Conservation (phyloP, 176 grass and related monocot genomes). For the Tillandsia fasciculata region DNA sequence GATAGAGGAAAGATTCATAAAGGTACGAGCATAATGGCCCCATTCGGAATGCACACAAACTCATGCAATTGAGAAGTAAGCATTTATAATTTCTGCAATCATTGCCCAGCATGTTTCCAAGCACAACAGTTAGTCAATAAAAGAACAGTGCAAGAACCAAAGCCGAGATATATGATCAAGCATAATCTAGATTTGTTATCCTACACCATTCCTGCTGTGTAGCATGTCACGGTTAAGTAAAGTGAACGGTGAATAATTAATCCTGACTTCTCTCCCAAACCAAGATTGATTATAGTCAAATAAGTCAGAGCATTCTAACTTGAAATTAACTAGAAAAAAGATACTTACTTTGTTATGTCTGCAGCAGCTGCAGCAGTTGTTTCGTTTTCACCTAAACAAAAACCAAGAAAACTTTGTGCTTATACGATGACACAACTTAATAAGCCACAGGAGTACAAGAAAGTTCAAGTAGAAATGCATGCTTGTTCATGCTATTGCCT, state of each 20-base stretch:
- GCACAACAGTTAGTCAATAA: background rate
- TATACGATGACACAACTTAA: slow-evolving; percentile 23
- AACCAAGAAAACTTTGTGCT: slow-evolving; percentile 21
- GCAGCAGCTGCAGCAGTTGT: slow-evolving; percentile 48
- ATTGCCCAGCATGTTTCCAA: background rate
- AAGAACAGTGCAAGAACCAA: background rate
- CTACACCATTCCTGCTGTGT: too few relatives aligned
- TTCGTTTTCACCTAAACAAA: slow-evolving; percentile 44
- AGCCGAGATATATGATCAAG: background rate
- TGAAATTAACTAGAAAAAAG: background rate
- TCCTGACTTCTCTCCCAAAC: background rate
- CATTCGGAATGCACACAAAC: background rate
- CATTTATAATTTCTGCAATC: background rate
- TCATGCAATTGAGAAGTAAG: background rate
- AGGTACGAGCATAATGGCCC: background rate
- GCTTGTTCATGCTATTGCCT: background rate
- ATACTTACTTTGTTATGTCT: slow-evolving; percentile 83
- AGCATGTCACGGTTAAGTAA: too few relatives aligned
- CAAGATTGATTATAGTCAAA: background rate
- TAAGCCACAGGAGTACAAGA: slow-evolving; percentile 3
- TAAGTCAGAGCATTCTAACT: background rate
- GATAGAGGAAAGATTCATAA: background rate
- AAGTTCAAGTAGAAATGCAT: slow-evolving; percentile 3
- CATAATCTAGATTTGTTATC: too few relatives aligned
- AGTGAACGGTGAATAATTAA: too few relatives aligned